Conservation (phyloP, 1,284 basidiomycete genomes). For the Ceratobasidium sp. region DNA sequence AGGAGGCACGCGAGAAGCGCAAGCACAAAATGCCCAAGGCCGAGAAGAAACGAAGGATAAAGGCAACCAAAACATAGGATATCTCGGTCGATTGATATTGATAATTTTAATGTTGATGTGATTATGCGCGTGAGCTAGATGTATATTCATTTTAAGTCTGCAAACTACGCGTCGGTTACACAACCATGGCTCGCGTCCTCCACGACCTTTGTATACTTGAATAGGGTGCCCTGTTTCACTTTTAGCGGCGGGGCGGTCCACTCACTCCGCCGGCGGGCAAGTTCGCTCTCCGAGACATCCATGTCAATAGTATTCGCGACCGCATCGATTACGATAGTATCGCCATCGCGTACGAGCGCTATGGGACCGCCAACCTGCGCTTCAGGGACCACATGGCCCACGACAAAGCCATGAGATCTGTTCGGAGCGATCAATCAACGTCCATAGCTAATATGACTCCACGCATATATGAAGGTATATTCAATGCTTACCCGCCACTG, state of each 20-base stretch:
- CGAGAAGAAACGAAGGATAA: slow-evolving; percentile 86
- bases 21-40: slow-evolving; percentile 92
- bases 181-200: slow-evolving; percentile 87
- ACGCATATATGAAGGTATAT: slow-evolving; percentile 13
- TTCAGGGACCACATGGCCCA: slow-evolving; percentile 90
- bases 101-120: slow-evolving; percentile 6
- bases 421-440: slow-evolving; percentile 8
- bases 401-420: slow-evolving; percentile 86
- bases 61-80: slow-evolving; percentile 51
- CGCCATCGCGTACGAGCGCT: slow-evolving; percentile 85
- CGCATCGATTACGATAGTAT: slow-evolving; percentile 83
- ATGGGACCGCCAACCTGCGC: slow-evolving; percentile 90
- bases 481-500: slow-evolving; percentile 76
- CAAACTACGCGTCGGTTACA: slow-evolving; percentile 73
- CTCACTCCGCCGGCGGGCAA: slow-evolving; percentile 65
- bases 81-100: background rate
- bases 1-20: slow-evolving; percentile 82
- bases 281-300: slow-evolving; percentile 69
- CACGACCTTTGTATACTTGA: slow-evolving; percentile 85
- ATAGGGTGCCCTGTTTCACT: slow-evolving; percentile 80
- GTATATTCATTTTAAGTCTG: slow-evolving; percentile 16
- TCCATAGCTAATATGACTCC: slow-evolving; percentile 1
- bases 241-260: slow-evolving; percentile 88
- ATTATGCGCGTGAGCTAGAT: slow-evolving; percentile 10
- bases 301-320: slow-evolving; percentile 78